Conservation (phyloP, 2,329 filamentous ascomycete species). For the Thermothelomyces thermophilus region DNA sequence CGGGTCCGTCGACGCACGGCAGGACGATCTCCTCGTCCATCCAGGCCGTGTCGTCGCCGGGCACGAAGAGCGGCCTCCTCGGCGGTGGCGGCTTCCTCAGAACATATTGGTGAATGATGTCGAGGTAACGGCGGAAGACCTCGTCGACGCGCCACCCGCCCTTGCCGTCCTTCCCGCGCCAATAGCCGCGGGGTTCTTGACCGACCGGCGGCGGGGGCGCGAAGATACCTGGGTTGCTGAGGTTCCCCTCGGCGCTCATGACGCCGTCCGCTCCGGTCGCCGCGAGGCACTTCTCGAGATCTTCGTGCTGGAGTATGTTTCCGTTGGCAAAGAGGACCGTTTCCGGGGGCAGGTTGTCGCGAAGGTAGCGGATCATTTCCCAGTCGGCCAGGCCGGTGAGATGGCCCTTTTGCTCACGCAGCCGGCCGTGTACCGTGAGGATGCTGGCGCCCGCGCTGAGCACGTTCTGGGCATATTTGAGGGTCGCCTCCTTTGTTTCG, state of each 20-base stretch:
- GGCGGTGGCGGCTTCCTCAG: constrained; percentile 58
- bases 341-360: constrained; percentile 75
- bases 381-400: constrained; percentile 91
- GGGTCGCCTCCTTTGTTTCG: constrained; percentile 76
- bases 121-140: constrained; percentile 78
- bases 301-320: constrained; percentile 75
- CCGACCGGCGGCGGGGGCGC: constrained; percentile 57
- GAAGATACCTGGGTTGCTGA: constrained; percentile 88
- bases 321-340: constrained; percentile 97
- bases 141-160: constrained; percentile 88
- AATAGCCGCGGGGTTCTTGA: constrained; percentile 72
- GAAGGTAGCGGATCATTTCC: constrained; percentile 72
- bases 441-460: constrained; percentile 85
- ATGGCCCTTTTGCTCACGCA: constrained; percentile 90
- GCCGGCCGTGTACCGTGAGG: constrained; percentile 83
- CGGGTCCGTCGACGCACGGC: constrained; percentile 38
- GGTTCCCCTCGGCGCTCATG: constrained; percentile 93
- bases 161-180: constrained; percentile 69
- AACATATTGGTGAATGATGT: constrained; percentile 78
- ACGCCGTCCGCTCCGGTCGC: constrained; percentile 85
- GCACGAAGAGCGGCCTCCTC: constrained; percentile 67
- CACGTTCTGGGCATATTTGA: constrained; percentile 85
- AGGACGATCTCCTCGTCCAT: constrained; percentile 30
- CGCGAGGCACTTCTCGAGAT: constrained; percentile 70
- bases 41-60: constrained; percentile 47